Base-by-base conservation (phyloP, 371 early-diverging fungal genomes). In the Parasitella parasitica region DNA sequence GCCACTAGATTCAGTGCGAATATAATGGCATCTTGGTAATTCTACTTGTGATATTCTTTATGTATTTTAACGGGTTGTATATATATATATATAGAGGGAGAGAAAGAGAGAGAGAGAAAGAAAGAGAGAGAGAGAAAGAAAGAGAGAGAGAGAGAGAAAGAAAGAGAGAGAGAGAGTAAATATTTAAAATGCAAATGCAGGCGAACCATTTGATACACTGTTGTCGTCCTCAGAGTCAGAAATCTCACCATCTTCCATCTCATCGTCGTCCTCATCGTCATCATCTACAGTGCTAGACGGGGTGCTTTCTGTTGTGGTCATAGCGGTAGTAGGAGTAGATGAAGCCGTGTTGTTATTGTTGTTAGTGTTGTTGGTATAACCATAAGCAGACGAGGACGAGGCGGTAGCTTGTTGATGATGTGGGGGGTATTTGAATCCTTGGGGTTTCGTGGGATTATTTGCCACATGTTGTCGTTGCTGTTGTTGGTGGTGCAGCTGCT, bases 241-340 rank as follows among this genome's bases (percentile, higher is more conserved):
- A 39, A 69, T 64, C 39, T 69, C 64, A 22, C 69, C 69, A 30
- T 69, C 69, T 36, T 69, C 69, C 69, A 69, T 69, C 34, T 69
- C 64, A 15, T 64, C 64, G 27, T 66, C 66, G 24, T 66, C 61
- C 7, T 39, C 46, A 6, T 22, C 46, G 12, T 43, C 43, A 11
- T 43, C 43, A 48, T 56, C 52, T 5, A 50, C 18, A 16, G 22
- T 43, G 3, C 54, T 54, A 5, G 54, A 54, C 12, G 61, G 39
- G 0, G 59, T 52, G 22, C 28, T 51, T 37, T 50, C 30, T 18
- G 32, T 11, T n/a, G 51, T 24, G 2, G 49, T 32, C 28, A 48
- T 46, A 8, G n/a, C 16, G 24, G 49, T 27, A 0, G 49, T 48
- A 13, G 18, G 35, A 22, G 46, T 49, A 4, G 36, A 35, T 27